Conservation (phyloP, 2,329 filamentous ascomycete genomes). For the Hyphodiscus sp. region DNA sequence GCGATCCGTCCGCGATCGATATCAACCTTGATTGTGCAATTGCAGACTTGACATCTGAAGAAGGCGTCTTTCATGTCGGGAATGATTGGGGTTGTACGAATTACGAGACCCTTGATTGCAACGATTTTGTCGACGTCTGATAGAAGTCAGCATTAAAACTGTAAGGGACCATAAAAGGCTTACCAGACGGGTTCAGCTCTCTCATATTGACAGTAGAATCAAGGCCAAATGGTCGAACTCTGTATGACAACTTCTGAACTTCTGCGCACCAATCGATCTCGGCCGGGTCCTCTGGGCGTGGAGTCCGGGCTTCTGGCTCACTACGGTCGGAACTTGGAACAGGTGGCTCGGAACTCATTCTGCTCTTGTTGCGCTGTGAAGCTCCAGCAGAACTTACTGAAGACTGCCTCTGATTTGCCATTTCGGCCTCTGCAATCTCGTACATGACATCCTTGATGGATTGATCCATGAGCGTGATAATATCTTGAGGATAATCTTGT, state of each 20-base stretch:
- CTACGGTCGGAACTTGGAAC: slow-evolving; percentile 73
- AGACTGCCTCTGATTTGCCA: slow-evolving; percentile 57
- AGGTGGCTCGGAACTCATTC: slow-evolving; percentile 65
- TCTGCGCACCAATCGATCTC: slow-evolving; percentile 63
- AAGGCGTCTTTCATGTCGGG: slow-evolving; percentile 99
- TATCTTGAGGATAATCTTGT: slow-evolving; percentile 90
- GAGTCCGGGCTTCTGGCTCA: slow-evolving; percentile 40
- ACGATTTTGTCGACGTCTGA: slow-evolving; percentile 92
- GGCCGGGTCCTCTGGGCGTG: slow-evolving; percentile 38
- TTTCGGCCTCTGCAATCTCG: slow-evolving; percentile 76
- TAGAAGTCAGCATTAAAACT: slow-evolving; percentile 22
- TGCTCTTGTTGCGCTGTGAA: slow-evolving; percentile 38
- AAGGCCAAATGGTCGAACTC: slow-evolving; percentile 83
- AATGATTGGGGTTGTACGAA: slow-evolving; percentile 90
- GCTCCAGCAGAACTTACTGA: slow-evolving; percentile 50
- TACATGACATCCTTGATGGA: slow-evolving; percentile 89
- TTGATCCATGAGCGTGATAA: slow-evolving; percentile 95
- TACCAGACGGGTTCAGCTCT: slow-evolving; percentile 83
- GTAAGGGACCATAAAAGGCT: slow-evolving; percentile 1
- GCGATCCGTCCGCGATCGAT: slow-evolving; percentile 95
- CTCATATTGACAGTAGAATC: slow-evolving; percentile 85
- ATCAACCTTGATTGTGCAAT: slow-evolving; percentile 82
- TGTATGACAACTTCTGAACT: slow-evolving; percentile 77
- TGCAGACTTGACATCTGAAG: slow-evolving; percentile 91
- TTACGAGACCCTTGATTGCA: slow-evolving; percentile 91